phyloP scores from a whole-genome alignment of 805 yeast genomes.

The Clavispora carvajalis region DNA sequence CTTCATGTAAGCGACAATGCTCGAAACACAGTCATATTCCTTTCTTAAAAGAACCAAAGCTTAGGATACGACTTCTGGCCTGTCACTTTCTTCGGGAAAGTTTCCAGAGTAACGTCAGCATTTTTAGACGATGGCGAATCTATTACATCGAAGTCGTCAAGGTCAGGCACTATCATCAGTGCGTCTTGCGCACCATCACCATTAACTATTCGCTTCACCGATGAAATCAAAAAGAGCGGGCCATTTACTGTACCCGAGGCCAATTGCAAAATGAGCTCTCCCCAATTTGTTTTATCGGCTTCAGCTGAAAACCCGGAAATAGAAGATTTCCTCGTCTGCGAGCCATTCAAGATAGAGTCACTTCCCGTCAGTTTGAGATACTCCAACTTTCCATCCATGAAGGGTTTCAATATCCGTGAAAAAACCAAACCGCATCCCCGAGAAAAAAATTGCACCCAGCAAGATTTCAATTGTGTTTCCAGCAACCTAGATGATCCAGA shows the following conservation, averaged over 20 bases:
- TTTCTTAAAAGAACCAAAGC: conserved; percentile 2
- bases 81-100: background rate
- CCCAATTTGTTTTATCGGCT: too few species aligned
- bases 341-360: background rate
- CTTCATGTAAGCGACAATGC: too few species aligned
- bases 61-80: background rate
- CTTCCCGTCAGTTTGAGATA: conserved; percentile 1
- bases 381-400: conserved; percentile 20
- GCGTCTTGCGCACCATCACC: background rate
- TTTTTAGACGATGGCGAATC: conserved; percentile 17
- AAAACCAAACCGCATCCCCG: conserved; percentile 32
- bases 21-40: too few species aligned
- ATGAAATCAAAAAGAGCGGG: background rate
- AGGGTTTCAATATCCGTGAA: conserved; percentile 23
- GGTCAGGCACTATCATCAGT: background rate
- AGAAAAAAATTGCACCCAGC: conserved; percentile 23
- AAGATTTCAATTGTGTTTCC: conserved; percentile 15
- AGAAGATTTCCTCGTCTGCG: background rate
- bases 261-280: too few species aligned
- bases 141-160: conserved; percentile 44
- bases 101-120: background rate
- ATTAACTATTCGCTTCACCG: background rate
- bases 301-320: background rate
- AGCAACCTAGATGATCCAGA: too few species aligned
- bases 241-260: too few species aligned